Evolutionary conservation across 805 yeast genomes (phyloP).

Genomic region (Saccharomycopsis sp.): DNA sequence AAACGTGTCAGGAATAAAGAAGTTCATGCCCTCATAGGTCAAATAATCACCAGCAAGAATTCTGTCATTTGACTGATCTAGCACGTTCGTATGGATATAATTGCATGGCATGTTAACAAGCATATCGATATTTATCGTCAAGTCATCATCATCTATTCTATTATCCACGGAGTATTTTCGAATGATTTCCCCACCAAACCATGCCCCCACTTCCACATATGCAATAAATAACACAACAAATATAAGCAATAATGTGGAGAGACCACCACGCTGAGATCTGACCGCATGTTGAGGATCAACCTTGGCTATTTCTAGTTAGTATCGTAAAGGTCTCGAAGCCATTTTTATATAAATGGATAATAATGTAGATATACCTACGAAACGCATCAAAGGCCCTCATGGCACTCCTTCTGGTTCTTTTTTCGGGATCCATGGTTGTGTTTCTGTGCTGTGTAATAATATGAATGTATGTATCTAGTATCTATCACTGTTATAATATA

Average conservation of each 20-base stretch:
- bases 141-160: constrained; percentile 43
- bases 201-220: constrained; percentile 83
- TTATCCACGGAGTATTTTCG: constrained; percentile 73
- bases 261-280: constrained; percentile 71
- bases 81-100: constrained; percentile 63
- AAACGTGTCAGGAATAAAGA: constrained; percentile 47
- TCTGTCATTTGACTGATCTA: constrained; percentile 72
- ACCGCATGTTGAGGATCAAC: constrained; percentile 64
- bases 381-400: constrained; percentile 65
- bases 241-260: constrained; percentile 60
- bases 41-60: constrained; percentile 72
- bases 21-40: constrained; percentile 58
- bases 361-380: constrained; percentile 42
- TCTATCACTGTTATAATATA: background rate
- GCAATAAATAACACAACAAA: constrained; percentile 57
- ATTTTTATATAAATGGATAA: background rate
- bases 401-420: constrained; percentile 13
- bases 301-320: constrained; percentile 40
- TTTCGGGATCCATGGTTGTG: constrained; percentile 1
- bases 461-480: background rate
- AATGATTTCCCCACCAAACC: constrained; percentile 73
- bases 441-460: background rate
- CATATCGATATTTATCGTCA: constrained; percentile 72
- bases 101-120: constrained; percentile 82
- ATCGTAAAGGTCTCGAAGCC: background rate